Percentiles rank a stretch among this genome's conserved stretches.
These are phyloP conservation scores for Chrysoporthe puriensis DNA, from an alignment of 2,329 filamentous ascomycete genomes.

Conservation along the genomic window DNA sequence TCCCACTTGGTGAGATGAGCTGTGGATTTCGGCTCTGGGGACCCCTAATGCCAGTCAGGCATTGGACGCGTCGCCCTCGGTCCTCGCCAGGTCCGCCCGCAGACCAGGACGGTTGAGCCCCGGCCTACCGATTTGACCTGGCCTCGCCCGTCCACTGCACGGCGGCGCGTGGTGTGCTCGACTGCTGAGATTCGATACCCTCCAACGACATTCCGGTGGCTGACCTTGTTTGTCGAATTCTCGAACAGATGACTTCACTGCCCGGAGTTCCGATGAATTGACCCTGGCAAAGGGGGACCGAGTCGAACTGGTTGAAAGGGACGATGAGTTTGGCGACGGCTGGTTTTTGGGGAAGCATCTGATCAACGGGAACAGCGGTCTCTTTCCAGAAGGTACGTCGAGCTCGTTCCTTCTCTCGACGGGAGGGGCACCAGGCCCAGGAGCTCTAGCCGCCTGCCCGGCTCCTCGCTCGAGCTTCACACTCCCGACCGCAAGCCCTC, in stretches of 20 bases:
- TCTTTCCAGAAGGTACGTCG: slow-evolving; percentile 79
- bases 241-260: slow-evolving; percentile 80
- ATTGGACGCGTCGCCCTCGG: slow-evolving; percentile 20
- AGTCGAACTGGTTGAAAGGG: slow-evolving; percentile 80
- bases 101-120: background rate
- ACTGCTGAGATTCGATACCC: slow-evolving; percentile 13
- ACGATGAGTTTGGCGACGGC: slow-evolving; percentile 87
- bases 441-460: background rate
- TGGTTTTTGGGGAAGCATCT: slow-evolving; percentile 82
- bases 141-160: slow-evolving; percentile 1
- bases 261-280: slow-evolving; percentile 90
- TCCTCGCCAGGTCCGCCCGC: slow-evolving; percentile 1
- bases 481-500: background rate
- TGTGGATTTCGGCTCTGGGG: slow-evolving; percentile 28
- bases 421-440: background rate
- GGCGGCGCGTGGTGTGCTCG: slow-evolving; percentile 21
- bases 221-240: slow-evolving; percentile 20
- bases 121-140: background rate
- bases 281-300: slow-evolving; percentile 83
- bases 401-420: slow-evolving; percentile 1
- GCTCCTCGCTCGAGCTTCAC: background rate
- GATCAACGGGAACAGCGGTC: slow-evolving; percentile 72
- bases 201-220: slow-evolving; percentile 15
- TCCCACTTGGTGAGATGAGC: slow-evolving; percentile 29
- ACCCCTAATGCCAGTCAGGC: slow-evolving; percentile 17